A percentile compares a stretch with the other conserved stretches of the same genome.
Evolutionary conservation across 2,329 filamentous ascomycete species (phyloP).

Genomic region (Drechslerella coelobrocha): DNA sequence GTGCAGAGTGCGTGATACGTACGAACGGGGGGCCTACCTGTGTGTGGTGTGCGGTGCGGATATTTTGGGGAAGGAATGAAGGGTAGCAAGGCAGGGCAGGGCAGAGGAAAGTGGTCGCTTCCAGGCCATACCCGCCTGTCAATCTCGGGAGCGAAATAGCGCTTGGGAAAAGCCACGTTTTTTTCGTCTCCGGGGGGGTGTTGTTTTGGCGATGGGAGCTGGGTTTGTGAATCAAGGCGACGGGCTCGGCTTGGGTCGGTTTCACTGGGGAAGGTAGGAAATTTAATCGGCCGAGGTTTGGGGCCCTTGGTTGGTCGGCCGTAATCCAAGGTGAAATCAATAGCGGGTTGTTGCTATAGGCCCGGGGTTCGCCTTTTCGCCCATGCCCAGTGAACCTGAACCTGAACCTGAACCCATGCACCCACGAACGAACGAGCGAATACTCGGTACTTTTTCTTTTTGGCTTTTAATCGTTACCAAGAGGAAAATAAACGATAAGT

Average conservation of each 20-base stretch:
- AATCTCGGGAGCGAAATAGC: constrained; percentile 47
- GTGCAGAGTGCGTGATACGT: not conserved
- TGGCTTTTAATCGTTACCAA: constrained; percentile 1
- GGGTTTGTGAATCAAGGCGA: too few species aligned
- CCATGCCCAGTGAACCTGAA: too few species aligned
- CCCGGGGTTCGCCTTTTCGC: not conserved
- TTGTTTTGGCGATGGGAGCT: not conserved
- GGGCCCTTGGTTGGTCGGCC: not conserved
- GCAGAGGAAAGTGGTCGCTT: not conserved
- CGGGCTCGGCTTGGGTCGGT: constrained; percentile 6
- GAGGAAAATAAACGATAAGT: not conserved
- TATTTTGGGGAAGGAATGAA: not conserved
- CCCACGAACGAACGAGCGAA: not conserved
- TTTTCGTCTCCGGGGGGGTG: constrained; percentile 25
- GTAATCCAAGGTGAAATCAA: not conserved
- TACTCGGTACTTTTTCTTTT: not conserved
- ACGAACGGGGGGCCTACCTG: not conserved
- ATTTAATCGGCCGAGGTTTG: not conserved
- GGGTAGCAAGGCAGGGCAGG: not conserved
- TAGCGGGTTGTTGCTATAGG: not conserved
- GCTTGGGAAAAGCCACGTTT: constrained; percentile 49
- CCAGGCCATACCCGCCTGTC: constrained; percentile 26
- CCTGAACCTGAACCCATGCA: not conserved
- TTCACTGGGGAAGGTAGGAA: not conserved
- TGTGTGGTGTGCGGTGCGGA: not conserved